These are phyloP conservation scores for Wickerhamomyces mucosus DNA, from an alignment of 805 yeast species.

Conservation along the genomic window DNA sequence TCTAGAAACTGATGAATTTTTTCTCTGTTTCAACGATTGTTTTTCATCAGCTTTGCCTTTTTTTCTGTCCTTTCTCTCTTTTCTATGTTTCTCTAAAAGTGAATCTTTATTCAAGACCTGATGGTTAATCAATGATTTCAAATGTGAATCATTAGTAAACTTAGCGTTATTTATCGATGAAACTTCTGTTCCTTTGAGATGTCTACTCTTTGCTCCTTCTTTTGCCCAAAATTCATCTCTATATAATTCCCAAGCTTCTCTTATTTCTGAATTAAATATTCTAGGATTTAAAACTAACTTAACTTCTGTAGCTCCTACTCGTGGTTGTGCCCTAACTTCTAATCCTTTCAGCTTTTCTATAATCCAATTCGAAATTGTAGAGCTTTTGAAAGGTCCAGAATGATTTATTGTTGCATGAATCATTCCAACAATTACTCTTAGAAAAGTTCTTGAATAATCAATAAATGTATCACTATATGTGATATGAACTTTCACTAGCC, in stretches of 20 bases:
- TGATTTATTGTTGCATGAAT: constrained; percentile 1
- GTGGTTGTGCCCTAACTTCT: constrained; percentile 40
- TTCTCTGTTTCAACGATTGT: too few relatives aligned
- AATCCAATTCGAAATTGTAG: constrained; percentile 6
- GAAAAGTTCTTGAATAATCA: constrained; percentile 23
- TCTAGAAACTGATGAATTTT: too few relatives aligned
- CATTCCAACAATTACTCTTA: constrained; percentile 17
- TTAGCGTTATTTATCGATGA: too few relatives aligned
- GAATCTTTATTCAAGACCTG: constrained; percentile 19
- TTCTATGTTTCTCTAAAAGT: constrained; percentile 27
- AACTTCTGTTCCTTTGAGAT: too few relatives aligned
- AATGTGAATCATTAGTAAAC: too few relatives aligned
- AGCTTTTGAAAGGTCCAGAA: constrained; percentile 9
- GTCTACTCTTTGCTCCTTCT: constrained; percentile 60
- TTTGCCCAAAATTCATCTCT: constrained; percentile 89
- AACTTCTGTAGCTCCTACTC: constrained; percentile 70
- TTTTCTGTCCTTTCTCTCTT: constrained; percentile 31
- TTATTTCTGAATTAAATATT: constrained; percentile 67
- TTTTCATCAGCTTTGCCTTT: constrained; percentile 18
- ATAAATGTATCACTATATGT: constrained; percentile 27
- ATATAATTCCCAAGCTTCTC: constrained; percentile 94
- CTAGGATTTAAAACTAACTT: constrained; percentile 76
- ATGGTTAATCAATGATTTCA: too few relatives aligned
- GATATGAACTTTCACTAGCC: constrained; percentile 54
- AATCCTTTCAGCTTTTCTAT: constrained; percentile 8